A percentile compares a stretch with the other conserved stretches of the same genome.
These are phyloP conservation scores for Lentinula sp. DNA, from an alignment of 768 basidiomycete genomes.

Conservation along the genomic window DNA sequence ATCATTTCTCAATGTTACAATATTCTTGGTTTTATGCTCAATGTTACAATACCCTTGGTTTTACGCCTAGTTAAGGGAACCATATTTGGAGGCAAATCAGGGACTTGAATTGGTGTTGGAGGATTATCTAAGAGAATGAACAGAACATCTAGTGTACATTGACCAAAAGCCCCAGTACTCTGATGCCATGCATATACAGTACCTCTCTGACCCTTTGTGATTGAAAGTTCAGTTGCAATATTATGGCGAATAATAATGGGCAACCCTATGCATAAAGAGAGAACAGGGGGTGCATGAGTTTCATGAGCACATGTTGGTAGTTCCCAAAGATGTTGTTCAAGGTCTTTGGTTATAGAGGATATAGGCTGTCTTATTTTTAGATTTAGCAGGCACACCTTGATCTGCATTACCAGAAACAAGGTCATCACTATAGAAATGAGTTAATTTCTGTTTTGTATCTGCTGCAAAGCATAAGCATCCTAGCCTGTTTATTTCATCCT, in stretches of 20 bases:
- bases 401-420: too few species aligned
- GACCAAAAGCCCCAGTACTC: background rate
- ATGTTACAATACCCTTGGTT: constrained; percentile 6
- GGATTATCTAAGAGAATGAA: constrained; percentile 21
- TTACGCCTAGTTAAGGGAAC: constrained; percentile 16
- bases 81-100: constrained; percentile 23
- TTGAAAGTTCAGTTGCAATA: constrained; percentile 25
- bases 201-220: constrained; percentile 26
- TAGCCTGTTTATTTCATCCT: constrained; percentile 25
- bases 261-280: constrained; percentile 23
- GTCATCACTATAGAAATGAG: constrained; percentile 20
- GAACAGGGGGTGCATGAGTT: constrained; percentile 18
- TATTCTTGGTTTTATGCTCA: too few species aligned
- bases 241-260: constrained; percentile 27
- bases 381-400: background rate
- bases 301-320: constrained; percentile 17
- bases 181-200: constrained; percentile 20
- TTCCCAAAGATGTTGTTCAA: constrained; percentile 17
- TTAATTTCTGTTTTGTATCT: constrained; percentile 17
- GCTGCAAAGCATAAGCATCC: constrained; percentile 23
- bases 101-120: constrained; percentile 15
- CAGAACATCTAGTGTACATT: constrained; percentile 17
- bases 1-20: constrained; percentile 15
- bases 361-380: background rate
- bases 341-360: background rate